These are phyloP conservation scores for Haematococcus sp. DNA, from an alignment of 139 green algal species.

Conservation along the genomic window DNA sequence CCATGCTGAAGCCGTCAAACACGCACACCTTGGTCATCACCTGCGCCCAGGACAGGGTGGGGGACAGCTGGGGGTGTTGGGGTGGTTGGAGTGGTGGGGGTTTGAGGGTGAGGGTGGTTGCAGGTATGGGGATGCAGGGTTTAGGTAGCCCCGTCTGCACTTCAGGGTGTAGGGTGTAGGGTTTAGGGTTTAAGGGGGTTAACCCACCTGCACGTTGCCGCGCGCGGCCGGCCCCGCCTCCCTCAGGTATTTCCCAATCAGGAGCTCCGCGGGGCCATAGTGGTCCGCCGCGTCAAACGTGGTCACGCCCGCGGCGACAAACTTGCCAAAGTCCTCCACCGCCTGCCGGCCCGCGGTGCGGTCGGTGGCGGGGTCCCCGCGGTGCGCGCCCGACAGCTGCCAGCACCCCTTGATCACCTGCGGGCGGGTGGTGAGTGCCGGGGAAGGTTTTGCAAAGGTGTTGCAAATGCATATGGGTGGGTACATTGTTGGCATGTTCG, in stretches of 20 bases:
- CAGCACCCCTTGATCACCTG: constrained; percentile 67
- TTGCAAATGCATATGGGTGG: too few species aligned
- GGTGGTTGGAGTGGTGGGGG: too few species aligned
- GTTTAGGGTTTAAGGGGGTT: too few species aligned
- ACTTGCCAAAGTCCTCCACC: constrained; percentile 58
- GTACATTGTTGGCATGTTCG: too few species aligned
- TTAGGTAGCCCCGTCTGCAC: too few species aligned
- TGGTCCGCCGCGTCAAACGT: constrained; percentile 70
- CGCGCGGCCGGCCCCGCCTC: neutral
- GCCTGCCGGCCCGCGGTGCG: constrained; percentile 65
- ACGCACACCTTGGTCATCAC: constrained; percentile 86
- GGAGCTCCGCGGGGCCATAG: constrained; percentile 78
- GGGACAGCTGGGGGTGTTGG: too few species aligned
- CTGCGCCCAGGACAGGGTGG: constrained; percentile 30
- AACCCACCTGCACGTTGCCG: constrained; percentile 42
- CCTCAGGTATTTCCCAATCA: constrained; percentile 71
- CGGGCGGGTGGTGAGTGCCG: too few species aligned
- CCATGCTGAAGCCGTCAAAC: constrained; percentile 55
- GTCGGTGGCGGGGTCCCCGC: constrained; percentile 62
- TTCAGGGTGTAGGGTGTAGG: too few species aligned
- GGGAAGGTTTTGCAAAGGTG: too few species aligned
- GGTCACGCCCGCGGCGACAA: constrained; percentile 56
- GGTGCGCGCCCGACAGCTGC: constrained; percentile 75
- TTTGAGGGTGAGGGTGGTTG: too few species aligned
- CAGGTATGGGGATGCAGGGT: too few species aligned